Evolutionary conservation across 345 rosid species (phyloP), one percentile per base, ranked within the genome.

Genomic region (Arabidopsis suecica): DNA sequence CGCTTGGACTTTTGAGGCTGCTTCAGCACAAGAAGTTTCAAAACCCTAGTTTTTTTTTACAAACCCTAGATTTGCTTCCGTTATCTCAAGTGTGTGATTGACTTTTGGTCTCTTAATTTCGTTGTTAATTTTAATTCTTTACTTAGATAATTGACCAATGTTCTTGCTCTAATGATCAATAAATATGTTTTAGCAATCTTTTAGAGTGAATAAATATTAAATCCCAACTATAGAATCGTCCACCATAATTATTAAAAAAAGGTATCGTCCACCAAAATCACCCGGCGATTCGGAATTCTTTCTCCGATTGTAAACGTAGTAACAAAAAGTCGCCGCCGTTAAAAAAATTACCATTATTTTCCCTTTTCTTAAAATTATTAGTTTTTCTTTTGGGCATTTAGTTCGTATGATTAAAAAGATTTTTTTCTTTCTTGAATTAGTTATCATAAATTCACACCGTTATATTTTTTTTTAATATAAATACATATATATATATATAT

Each of bases 1-100:
- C 75, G 82, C 48, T 33, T 91, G 97, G 92, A 89, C 91, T 20
- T 91, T 88, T 53, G 70, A 83, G 37, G 1, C 7, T 85, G 82
- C 32, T 53, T 3, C 9, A 41, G 11, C 1, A 28, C 4, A 3
- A 28, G 4, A 8, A 48, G 5, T 3, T 40, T 13, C 44, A 40
- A 40, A 50, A 9, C 55, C 50, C 50, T 47, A 6, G 20, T 20
- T 47, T 47, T 7, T 16, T 6, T 23, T 23, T 20, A 20, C 22
- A 20, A 20, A 20, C 22, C 22, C 22, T 20, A 20, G 25, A 38
- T 9, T 38, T 38, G 11, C 8, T 38, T 38, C 3, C 11, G 7
- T 44, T 44, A 14, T 44, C 50, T 45, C n/a, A n/a, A 7, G 7
- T 14, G 7, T 45, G 50, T 5, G 20, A n/a, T 45, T n/a, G 20